Evolutionary conservation across 2,329 filamentous ascomycete species (phyloP).

Genomic region (Cladophialophora psammophila): DNA sequence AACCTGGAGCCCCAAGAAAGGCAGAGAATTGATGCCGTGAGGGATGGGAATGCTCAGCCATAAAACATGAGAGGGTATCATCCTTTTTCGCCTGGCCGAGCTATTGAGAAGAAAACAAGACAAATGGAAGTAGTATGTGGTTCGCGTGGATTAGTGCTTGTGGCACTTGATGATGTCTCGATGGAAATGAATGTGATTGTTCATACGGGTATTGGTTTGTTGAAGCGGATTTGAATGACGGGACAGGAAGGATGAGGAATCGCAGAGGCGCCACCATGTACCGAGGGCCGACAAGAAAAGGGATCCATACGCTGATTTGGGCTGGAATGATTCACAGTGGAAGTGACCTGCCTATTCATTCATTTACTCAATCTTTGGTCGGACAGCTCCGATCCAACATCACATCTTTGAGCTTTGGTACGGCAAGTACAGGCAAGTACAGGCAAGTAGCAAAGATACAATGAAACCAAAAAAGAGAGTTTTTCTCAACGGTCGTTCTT

Average conservation of each 20-base stretch:
- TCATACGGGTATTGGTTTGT: not conserved
- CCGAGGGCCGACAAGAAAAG: not conserved
- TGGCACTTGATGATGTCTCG: not conserved
- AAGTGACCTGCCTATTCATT: not conserved
- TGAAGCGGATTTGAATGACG: not conserved
- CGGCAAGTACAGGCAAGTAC: not conserved
- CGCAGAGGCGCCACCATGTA: not conserved
- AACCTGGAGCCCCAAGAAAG: conserved; percentile 27
- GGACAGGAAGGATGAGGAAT: not conserved
- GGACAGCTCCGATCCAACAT: conserved; percentile 7
- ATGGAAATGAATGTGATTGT: not conserved
- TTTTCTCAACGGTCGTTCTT: too few relatives aligned
- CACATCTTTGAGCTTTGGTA: conserved; percentile 5
- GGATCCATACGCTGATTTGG: not conserved
- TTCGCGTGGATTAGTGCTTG: not conserved
- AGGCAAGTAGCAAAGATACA: not conserved
- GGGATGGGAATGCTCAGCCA: not conserved
- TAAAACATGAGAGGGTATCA: not conserved
- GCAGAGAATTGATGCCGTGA: conserved; percentile 27
- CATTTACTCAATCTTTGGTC: conserved; percentile 2
- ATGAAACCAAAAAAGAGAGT: not conserved
- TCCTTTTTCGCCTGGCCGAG: not conserved
- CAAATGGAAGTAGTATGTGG: not conserved
- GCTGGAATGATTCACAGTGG: not conserved
- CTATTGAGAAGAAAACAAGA: not conserved